These are phyloP conservation scores for Boletus sp. DNA, from an alignment of 768 basidiomycete genomes.

Conservation along the genomic window DNA sequence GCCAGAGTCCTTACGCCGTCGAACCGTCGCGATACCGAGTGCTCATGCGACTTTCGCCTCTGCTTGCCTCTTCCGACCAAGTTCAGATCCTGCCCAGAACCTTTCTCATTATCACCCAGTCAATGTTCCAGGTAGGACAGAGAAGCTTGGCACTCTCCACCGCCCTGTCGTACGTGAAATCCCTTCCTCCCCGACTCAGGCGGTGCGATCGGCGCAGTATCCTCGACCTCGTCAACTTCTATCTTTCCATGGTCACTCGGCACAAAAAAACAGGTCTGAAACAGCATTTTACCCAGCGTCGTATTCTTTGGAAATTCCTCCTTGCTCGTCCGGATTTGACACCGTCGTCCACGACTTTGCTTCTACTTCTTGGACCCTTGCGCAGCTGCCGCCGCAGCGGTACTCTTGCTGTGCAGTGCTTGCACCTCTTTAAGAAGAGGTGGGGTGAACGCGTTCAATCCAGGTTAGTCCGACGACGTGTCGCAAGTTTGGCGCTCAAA, in stretches of 20 bases:
- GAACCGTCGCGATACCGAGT: conserved; percentile 31
- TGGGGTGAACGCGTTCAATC: conserved; percentile 60
- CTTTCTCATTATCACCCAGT: conserved; percentile 43
- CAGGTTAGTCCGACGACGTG: conserved; percentile 54
- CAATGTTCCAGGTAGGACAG: conserved; percentile 44
- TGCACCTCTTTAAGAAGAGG: conserved; percentile 43
- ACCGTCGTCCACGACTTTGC: conserved; percentile 59
- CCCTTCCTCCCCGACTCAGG: conserved; percentile 44
- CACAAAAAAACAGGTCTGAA: conserved; percentile 38
- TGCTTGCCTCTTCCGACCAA: conserved; percentile 33
- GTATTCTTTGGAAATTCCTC: conserved; percentile 44
- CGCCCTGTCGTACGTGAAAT: conserved; percentile 46
- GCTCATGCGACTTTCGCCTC: conserved; percentile 42
- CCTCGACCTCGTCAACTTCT: conserved; percentile 48
- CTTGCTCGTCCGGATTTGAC: conserved; percentile 44
- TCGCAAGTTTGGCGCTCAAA: conserved; percentile 58
- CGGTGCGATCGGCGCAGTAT: conserved; percentile 34
- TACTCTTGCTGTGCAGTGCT: conserved; percentile 45
- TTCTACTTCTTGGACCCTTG: conserved; percentile 54
- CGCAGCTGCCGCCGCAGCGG: conserved; percentile 49
- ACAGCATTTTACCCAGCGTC: conserved; percentile 43
- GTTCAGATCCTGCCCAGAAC: conserved; percentile 39
- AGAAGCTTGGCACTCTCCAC: conserved; percentile 40
- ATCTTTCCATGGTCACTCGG: conserved; percentile 38
- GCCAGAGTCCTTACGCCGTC: conserved; percentile 7